Conservation (phyloP, 371 early-diverging fungal species). For the Dinochytrium kinnereticum region DNA sequence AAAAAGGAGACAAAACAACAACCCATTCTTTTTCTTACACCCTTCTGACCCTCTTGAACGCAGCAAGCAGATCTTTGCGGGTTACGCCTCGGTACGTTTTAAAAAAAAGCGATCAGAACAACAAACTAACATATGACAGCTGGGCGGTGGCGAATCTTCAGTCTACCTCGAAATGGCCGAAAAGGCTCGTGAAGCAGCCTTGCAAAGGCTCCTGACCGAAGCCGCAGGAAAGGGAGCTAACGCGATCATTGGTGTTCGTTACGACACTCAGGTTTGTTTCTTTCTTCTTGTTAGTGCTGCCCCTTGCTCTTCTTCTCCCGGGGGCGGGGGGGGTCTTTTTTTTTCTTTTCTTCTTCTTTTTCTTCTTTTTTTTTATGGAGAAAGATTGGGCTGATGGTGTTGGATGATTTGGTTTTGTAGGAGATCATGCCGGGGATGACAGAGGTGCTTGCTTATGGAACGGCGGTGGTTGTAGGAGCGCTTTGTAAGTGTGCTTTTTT, state of each 20-base stretch:
- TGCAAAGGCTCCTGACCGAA: slow-evolving; percentile 17
- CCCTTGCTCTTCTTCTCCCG: no score
- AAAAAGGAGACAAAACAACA: neutral
- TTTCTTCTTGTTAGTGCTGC: neutral
- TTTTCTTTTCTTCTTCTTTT: no score
- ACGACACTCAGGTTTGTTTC: slow-evolving; percentile 9
- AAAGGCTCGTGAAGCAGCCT: slow-evolving; percentile 29
- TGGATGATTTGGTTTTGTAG: neutral
- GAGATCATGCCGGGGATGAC: slow-evolving; percentile 29
- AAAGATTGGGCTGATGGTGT: no score
- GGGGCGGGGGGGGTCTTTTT: no score
- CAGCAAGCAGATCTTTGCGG: neutral
- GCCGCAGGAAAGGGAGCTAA: slow-evolving; percentile 20
- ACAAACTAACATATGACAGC: neutral
- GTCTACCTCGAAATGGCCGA: slow-evolving; percentile 33
- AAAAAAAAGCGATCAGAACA: neutral
- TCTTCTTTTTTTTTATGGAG: no score
- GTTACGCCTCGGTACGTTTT: neutral
- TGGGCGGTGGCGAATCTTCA: slow-evolving; percentile 24
- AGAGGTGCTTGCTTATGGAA: slow-evolving; percentile 25
- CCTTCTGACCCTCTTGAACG: neutral
- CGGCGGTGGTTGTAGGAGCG: slow-evolving; percentile 16
- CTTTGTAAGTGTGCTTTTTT: neutral
- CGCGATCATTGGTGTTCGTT: slow-evolving; percentile 23
- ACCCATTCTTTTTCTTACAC: no score